Evolutionary conservation across 805 yeast species (phyloP), one percentile per base, ranked within the genome.

Genomic region (Ogataea chonburiensis): DNA sequence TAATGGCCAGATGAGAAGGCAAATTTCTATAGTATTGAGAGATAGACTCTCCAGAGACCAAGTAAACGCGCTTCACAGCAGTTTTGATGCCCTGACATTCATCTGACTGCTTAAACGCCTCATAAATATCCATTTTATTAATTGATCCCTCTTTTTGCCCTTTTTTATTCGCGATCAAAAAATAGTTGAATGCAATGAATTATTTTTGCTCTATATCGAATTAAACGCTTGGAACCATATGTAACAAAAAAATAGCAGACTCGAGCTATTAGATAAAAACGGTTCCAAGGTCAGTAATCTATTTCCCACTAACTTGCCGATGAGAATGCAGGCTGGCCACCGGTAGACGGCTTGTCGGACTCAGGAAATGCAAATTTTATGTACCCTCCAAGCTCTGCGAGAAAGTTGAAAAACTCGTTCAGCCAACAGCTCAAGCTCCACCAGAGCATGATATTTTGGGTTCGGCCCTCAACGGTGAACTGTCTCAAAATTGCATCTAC

Each of bases 381-480:
- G 43, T 71, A 71, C 0, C 81, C 80, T 4, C 81, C 80, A 11
- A 77, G 58, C 50, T 81, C 87, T 17, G 81, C 79, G 38, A 73
- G 61, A 78, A 86, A 80, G 2, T 70, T 70, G 42, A 81, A 63
- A 70, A 76, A 82, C 51, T 83, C 91, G 50, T 80, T 86, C 5
- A 79, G 64, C 88, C 91, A 84, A 54, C 87, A 78, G 38, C 84
- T 66, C 3, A 81, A 66, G 28, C 76, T 69, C 86, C 87, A 82
- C 91, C 91, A 84, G 3, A 78, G 74, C 7, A 78, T 79, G 53
- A 83, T 80, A 2, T 81, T 72, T 27, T 70, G 69, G 6, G 40
- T 34, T 5, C 78, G 79, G 3, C 79, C 78, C 16, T 65, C 66
- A 38, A 76, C 61, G 21, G 82, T 73, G 41, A 82, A 68, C 48